Conservation (phyloP, 1,284 basidiomycete genomes). For the Singerocomus inundabilis region DNA sequence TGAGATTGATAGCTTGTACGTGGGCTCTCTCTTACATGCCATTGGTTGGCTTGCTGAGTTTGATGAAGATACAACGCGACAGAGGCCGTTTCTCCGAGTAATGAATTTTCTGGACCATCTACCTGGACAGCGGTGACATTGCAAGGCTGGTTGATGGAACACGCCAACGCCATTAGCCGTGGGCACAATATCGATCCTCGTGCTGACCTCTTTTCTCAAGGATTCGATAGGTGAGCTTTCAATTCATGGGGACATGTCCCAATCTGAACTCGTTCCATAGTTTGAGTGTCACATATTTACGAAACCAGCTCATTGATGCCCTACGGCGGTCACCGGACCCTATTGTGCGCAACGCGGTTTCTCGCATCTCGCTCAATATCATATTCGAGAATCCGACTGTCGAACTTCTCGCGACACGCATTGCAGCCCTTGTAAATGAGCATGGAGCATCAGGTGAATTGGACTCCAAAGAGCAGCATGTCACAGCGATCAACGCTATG, state of each 20-base stretch:
- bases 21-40: neutral
- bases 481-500: slow-evolving; percentile 2
- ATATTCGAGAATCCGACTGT: slow-evolving; percentile 9
- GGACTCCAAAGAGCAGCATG: neutral
- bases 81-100: too few relatives aligned
- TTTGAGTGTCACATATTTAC: slow-evolving; percentile 2
- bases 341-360: neutral
- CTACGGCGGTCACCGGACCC: neutral
- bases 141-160: slow-evolving; percentile 3
- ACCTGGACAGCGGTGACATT: neutral
- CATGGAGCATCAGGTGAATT: neutral
- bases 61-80: too few relatives aligned
- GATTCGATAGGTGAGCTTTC: slow-evolving; percentile 4
- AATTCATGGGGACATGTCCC: neutral
- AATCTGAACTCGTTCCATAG: too few relatives aligned
- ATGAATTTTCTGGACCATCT: neutral
- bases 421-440: neutral
- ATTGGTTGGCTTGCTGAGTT: neutral
- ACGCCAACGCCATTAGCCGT: neutral
- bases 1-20: slow-evolving; percentile 4
- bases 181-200: neutral
- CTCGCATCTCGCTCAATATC: slow-evolving; percentile 1
- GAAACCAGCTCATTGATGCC: slow-evolving; percentile 1
- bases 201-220: slow-evolving; percentile 5
- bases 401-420: neutral